Evolutionary conservation across 768 basidiomycete genomes (phyloP), one percentile per base, ranked within the genome.

Genomic region (Tulasnella sp.): DNA sequence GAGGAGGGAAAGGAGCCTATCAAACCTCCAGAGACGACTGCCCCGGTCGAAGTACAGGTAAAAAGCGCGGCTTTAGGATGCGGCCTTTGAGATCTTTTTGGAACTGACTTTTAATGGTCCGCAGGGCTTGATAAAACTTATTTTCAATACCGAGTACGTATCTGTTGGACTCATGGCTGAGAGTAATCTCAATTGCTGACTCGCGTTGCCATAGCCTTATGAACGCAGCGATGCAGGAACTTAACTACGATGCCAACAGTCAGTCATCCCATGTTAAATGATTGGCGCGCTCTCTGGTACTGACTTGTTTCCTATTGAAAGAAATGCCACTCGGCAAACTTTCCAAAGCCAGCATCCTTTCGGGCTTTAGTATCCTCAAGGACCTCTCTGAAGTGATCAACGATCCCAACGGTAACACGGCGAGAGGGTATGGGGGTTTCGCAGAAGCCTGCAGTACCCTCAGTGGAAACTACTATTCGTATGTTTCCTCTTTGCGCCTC

Each of bases 171-270:
- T n/a, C n/a, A n/a, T n/a, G n/a, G n/a, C n/a, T n/a, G n/a, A n/a
- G n/a, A n/a, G n/a, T n/a, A n/a, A n/a, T n/a, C n/a, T n/a, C n/a
- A n/a, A n/a, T n/a, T n/a, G n/a, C n/a, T n/a, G 19, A 17, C 17
- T 38, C 9, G n/a, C 47, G 24, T 19, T 17, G 5, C 60, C n/a
- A n/a, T n/a, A 81, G 80, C 24, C 65, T 81, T 60, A 78, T 82
- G 23, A 75, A 78, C 50, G 79, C 78, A 0, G 73, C 75, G 44
- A 68, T 83, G 65, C 77, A 78, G 15, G 78, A 79, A 4, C 81
- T 83, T 79, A 82, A 83, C 63, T 83, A 83, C 62, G 82, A 83
- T 65, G 82, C 81, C 3, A 77, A 77, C 64, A 83, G 83, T 38
- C 21, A 15, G 4, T 51, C 15, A 4, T 3, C 2, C 15, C 19